Base-by-base conservation (phyloP, 2,329 filamentous ascomycete species). In the Seiridium unicorne region DNA sequence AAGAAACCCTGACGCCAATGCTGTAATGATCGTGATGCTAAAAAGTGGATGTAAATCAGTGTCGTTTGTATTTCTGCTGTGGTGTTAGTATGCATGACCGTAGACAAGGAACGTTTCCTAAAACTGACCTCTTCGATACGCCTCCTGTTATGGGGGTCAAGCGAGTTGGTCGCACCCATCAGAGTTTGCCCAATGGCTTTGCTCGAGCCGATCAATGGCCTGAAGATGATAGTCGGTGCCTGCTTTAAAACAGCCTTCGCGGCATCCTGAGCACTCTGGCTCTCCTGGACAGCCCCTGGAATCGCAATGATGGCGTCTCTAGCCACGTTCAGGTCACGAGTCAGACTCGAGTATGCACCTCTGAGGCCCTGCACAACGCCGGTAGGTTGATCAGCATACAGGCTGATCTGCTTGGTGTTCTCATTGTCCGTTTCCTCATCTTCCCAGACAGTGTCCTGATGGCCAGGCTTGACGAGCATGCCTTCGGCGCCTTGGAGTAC, bases 221-320 rank as follows among this genome's bases (percentile, higher is more conserved):
- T 82, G 66, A 99, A 86, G 56, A 99, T 90, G 26, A 98, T 92
- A 0, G 93, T 97, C n/a, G 95, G 95, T 36, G 93, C 93, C 66
- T 91, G 86, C 73, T 85, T 89, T 62, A 89, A 82, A 18, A 99
- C 87, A 1, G 90, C 93, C 69, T 81, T 87, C 11, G 92, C 92
- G 1, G 91, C 92, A 2, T 91, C 92, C 47, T 88, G 86, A 1
- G 94, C 93, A 61, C 87, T 93, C 31, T 87, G 85, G 68, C 90
- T 93, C 69, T 97, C 93, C 81, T 96, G 89, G 1, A 96, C 86
- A 72, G 98, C 94, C 0, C 90, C 91, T 0, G 95, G 94, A 34
- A 99, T 92, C 1, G 94, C 95, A 68, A 99, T 94, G 60, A 99
- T 92, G 8, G 94, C 95, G 75, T 99, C 93, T 60, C 89, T 83